phyloP scores from a whole-genome alignment of 2,329 filamentous ascomycete genomes.

The Thelonectria olida region DNA sequence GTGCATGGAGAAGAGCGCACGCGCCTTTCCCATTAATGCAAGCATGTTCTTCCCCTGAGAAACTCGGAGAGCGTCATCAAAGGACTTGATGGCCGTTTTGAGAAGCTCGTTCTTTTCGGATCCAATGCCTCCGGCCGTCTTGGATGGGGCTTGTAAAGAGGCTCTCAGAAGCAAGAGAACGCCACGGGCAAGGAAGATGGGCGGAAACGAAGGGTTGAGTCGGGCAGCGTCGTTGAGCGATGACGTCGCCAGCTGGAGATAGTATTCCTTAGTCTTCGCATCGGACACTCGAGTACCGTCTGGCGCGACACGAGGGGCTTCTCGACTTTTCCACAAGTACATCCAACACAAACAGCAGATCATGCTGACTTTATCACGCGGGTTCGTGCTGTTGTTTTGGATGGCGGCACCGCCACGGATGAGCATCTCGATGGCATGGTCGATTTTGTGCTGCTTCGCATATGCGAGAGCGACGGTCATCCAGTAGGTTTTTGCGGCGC shows the following conservation, averaged over 20 bases:
- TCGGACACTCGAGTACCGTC: conserved; percentile 75
- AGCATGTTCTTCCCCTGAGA: conserved; percentile 91
- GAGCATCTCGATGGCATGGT: conserved; percentile 80
- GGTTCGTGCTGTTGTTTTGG: conserved; percentile 73
- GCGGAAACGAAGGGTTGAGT: conserved; percentile 91
- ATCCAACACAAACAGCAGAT: conserved; percentile 90
- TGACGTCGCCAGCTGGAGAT: conserved; percentile 87
- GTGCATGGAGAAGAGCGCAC: conserved; percentile 85
- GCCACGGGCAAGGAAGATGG: conserved; percentile 89
- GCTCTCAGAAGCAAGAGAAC: conserved; percentile 89
- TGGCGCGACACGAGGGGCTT: conserved; percentile 71
- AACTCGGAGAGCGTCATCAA: conserved; percentile 89
- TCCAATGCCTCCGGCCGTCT: conserved; percentile 71
- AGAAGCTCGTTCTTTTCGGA: conserved; percentile 81
- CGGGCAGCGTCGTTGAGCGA: conserved; percentile 95
- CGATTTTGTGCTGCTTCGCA: conserved; percentile 92
- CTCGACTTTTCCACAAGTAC: conserved; percentile 87
- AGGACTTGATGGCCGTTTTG: conserved; percentile 87
- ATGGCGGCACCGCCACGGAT: conserved; percentile 78
- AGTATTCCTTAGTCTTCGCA: conserved; percentile 91
- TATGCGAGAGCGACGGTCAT: conserved; percentile 98
- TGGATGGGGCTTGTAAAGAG: conserved; percentile 81
- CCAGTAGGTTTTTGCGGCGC: conserved; percentile 92
- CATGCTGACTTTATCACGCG: conserved; percentile 86
- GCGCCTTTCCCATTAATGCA: conserved; percentile 88